phyloP scores from a whole-genome alignment of 441 rosid genomes.

The Euphorbia celastroides region DNA sequence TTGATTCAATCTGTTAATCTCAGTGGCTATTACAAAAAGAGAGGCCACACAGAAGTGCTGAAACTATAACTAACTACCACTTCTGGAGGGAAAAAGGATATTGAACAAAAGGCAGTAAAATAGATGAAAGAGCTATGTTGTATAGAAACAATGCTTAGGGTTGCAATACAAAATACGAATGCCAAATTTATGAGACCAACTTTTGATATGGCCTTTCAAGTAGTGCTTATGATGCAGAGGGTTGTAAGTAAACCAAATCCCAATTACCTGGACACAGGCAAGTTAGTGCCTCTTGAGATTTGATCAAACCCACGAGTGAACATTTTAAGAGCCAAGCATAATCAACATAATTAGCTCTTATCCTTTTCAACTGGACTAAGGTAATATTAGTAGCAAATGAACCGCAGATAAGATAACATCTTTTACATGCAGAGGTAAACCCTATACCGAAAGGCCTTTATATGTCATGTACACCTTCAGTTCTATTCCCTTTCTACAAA shows the following conservation, averaged over 20 bases:
- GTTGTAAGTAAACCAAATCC: no score
- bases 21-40: constrained; percentile 22
- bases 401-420: neutral
- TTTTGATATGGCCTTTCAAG: neutral
- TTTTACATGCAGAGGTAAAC: neutral
- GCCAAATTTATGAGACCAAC: neutral
- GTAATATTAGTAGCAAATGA: neutral
- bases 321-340: neutral
- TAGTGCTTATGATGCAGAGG: neutral
- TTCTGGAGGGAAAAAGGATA: neutral
- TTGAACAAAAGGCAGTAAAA: constrained; percentile 14
- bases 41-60: constrained; percentile 18
- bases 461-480: neutral
- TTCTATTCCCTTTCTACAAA: neutral
- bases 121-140: neutral
- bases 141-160: constrained; percentile 8
- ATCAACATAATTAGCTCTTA: neutral
- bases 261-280: neutral
- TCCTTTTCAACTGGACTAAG: neutral
- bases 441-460: neutral
- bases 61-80: constrained; percentile 13
- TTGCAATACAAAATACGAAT: neutral
- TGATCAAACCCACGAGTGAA: neutral
- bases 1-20: constrained; percentile 35
- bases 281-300: neutral